Percentiles rank a stretch among this genome's conserved stretches.
These are phyloP conservation scores for Onygenales sp. DNA, from an alignment of 2,329 filamentous ascomycete species.

Conservation along the genomic window DNA sequence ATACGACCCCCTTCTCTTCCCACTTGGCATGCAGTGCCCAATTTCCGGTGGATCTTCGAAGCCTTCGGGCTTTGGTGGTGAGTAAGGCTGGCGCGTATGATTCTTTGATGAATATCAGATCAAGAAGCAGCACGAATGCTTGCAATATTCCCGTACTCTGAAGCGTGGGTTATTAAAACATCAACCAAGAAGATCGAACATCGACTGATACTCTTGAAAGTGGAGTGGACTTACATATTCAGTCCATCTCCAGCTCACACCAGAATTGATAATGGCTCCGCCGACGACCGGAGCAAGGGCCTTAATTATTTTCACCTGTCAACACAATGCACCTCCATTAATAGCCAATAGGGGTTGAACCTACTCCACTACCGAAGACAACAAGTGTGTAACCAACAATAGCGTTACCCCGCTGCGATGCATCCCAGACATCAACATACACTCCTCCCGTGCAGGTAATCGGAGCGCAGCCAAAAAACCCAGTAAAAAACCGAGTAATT, in stretches of 20 bases:
- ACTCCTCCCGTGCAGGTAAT: conserved; percentile 63
- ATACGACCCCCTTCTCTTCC: conserved; percentile 44
- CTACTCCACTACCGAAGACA: conserved; percentile 39
- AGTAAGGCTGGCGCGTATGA: conserved; percentile 53
- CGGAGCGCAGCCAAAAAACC: conserved; percentile 54
- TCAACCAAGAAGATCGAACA: conserved; percentile 34
- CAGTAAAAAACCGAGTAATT: conserved; percentile 56
- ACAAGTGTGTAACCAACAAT: conserved; percentile 42
- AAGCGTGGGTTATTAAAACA: background rate
- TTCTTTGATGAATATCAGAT: conserved; percentile 54
- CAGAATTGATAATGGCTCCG: conserved; percentile 42
- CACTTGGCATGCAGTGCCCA: conserved; percentile 51
- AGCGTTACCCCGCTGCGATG: conserved; percentile 46
- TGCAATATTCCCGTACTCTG: conserved; percentile 54
- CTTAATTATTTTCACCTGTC: background rate
- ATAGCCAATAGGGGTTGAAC: background rate
- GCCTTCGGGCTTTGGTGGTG: conserved; percentile 44
- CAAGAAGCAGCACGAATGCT: conserved; percentile 43
- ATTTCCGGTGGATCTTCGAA: conserved; percentile 45
- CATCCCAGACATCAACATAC: conserved; percentile 54
- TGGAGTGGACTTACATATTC: conserved; percentile 35
- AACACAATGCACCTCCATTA: background rate
- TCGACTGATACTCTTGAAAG: background rate
- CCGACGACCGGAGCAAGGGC: conserved; percentile 45
- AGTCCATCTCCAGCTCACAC: conserved; percentile 47